Base-by-base conservation (phyloP, 306 rosid genomes). In the Calophaca sinica region DNA sequence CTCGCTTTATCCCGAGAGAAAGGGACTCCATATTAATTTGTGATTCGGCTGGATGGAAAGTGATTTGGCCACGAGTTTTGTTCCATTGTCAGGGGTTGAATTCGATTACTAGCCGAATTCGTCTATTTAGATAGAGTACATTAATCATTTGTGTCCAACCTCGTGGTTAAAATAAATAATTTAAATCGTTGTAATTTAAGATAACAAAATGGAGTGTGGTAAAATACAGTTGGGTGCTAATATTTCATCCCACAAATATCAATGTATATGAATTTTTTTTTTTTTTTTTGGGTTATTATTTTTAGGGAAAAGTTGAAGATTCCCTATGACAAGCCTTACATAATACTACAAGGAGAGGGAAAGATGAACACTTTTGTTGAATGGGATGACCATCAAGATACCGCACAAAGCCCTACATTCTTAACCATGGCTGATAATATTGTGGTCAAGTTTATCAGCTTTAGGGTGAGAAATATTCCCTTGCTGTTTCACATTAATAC, bases 241-340 rank as follows among this genome's bases (percentile, higher is more conserved):
- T 54, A 20, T 26, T 26, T 3, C 28, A 52, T 52, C 2, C 31
- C 3, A 2, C 1, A 20, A 54, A 26, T 54, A 5, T 50, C 0
- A 1, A 13, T 50, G 4, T n/a, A 6, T 13, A 39, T 39, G 8
- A 7, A 44, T 9, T 7, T 44, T 0, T 44, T 44, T 7, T 44
- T 2, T 2, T 36, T 14, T 3, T 20, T 20, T 20, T 0, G 26
- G 26, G 26, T 62, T 7, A 4, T 62, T 20, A 10, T 20, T 48
- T 74, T 0, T 32, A 90, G 97, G 79, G 97, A 91, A 76, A 91
- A 91, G 62, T 51, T 91, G 70, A 65, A 1, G 0, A 89, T 94
- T 29, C 94, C 96, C 0, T 0, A 15, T 28, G 87, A 88, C 45
- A 91, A 91, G 79, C 96, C 92, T 12, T 69, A 75, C 50, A 87